phyloP scores from a whole-genome alignment of 2,329 filamentous ascomycete genomes.

The Hymenoscyphus linearis region DNA sequence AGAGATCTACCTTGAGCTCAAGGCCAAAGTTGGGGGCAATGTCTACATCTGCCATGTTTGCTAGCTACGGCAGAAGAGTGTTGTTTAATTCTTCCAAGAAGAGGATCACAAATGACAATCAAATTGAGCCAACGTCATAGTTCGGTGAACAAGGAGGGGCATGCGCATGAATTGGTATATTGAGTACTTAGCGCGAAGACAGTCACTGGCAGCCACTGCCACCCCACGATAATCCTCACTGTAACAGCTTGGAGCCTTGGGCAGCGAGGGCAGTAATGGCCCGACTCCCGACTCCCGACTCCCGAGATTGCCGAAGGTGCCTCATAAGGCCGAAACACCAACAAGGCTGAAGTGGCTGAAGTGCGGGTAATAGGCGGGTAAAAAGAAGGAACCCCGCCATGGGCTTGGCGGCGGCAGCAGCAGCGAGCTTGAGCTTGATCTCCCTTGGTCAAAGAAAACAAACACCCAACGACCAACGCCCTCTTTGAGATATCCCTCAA shows the following conservation, averaged over 20 bases:
- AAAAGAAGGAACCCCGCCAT: too few relatives aligned
- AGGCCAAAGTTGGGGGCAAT: constrained; percentile 82
- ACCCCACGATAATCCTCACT: neutral
- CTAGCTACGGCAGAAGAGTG: constrained; percentile 4
- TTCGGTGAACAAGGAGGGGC: neutral
- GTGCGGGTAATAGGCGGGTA: too few relatives aligned
- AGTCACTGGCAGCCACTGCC: neutral
- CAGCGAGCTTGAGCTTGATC: too few relatives aligned
- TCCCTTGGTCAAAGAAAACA: too few relatives aligned
- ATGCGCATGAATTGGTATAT: constrained; percentile 1
- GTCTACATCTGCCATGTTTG: constrained; percentile 73
- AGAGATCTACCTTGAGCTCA: constrained; percentile 73
- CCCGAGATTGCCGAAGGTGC: too few relatives aligned
- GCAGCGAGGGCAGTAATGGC: neutral
- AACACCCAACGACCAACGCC: neutral
- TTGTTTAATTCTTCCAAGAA: constrained; percentile 4
- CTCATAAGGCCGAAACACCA: too few relatives aligned
- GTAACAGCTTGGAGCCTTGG: too few relatives aligned
- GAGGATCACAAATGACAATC: constrained; percentile 20
- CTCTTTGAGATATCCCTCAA: neutral
- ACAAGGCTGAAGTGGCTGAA: too few relatives aligned
- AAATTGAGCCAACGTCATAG: constrained; percentile 3
- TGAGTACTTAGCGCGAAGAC: neutral
- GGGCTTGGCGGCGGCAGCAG: too few relatives aligned
- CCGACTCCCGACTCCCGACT: too few relatives aligned